Base-by-base conservation (phyloP, 148 eudicot genomes). In the Rhododendron henanense region DNA sequence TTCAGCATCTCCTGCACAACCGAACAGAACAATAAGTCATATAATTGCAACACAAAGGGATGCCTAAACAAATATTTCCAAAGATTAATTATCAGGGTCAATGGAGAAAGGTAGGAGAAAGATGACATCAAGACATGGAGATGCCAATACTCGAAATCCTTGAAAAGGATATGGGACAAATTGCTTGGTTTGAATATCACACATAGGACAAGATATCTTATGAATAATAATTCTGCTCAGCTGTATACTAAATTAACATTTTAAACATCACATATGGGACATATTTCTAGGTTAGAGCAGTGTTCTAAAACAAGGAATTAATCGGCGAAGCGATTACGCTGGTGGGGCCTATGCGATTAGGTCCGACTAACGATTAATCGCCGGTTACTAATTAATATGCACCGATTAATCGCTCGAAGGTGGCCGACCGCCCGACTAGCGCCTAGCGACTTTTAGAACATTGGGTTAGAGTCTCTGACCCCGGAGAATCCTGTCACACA, bases 1-100 rank as follows among this genome's bases (percentile, higher is more conserved):
- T 78, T 92, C 77, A 96, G 90, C 99, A 95, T 96, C 87, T 96
- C 99, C 99, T 96, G 94, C 85, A 90, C 45, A 83, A 41, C 41
- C 75, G 31, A 67, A n/a, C 79, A 48, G 77, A 9, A 79, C 63
- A 63, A 45, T 61, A 10, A 51, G 31, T 53, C 76, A 33, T 39
- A 84, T 21, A 15, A 73, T 3, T 23, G 71, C 28, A 47, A 23
- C 65, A 65, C 1, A 28, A 4, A 45, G 25, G 85, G 44, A 67
- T 67, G 33, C 74, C 33, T 67, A 25, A 67, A 25, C 33, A 25
- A 67, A 10, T 25, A 25, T 67, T 67, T 65, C 13, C 1, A n/a
- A 65, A 8, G 33, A 65, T 65, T 10, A 67, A 10, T 0, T 3
- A 67, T 3, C 0, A 5, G 74, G 10, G 33, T 10, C 35, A 67